Evolutionary conservation across 148 eudicot genomes (phyloP), one percentile per base, ranked within the genome.

Genomic region (Rhododendron vialii): DNA sequence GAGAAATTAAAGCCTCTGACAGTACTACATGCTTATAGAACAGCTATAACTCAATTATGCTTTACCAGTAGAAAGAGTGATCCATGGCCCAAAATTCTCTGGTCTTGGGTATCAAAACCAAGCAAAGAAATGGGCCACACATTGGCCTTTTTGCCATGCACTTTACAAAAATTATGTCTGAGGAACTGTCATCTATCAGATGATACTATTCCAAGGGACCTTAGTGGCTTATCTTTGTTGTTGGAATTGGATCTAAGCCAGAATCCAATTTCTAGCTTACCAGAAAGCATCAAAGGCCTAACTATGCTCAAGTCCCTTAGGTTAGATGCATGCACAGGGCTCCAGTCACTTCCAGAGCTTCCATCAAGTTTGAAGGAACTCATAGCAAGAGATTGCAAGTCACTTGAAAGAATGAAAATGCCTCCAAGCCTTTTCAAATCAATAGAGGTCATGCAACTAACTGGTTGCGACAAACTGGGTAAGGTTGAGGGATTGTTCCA

Each of bases 261-360:
- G 45, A 83, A 83, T 67, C 41, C 85, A 67, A 45, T 83, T 43
- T 83, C 77, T 65, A 43, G 59, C 24, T 1, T 84, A 74, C 81
- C 80, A 51, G 86, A 83, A 1, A 83, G 78, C 79, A 84, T 84
- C 59, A 84, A 36, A 33, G 80, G 36, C 50, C 85, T 85, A n/a
- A 38, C 67, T 15, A 45, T 71, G 55, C 86, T 76, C 33, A 50
- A 76, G 45, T 41, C 67, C 11, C 69, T 84, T 35, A 18, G 47
- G 50, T 77, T 84, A 76, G 69, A 76, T 22, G 22, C 35, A n/a
- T 84, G 86, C 86, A 84, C 47, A 1, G 51, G 71, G 33, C 69
- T 84, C 63, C 65, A 47, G 45, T 84, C 86, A 73, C 80, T 84
- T 48, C 81, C 81, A 17, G 67, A 84, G 81, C 86, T 84, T 84